Percentiles rank a stretch among this genome's conserved stretches.
phyloP scores from a whole-genome alignment of 2,329 filamentous ascomycete species.

The Paracoccidioides lutzii region DNA sequence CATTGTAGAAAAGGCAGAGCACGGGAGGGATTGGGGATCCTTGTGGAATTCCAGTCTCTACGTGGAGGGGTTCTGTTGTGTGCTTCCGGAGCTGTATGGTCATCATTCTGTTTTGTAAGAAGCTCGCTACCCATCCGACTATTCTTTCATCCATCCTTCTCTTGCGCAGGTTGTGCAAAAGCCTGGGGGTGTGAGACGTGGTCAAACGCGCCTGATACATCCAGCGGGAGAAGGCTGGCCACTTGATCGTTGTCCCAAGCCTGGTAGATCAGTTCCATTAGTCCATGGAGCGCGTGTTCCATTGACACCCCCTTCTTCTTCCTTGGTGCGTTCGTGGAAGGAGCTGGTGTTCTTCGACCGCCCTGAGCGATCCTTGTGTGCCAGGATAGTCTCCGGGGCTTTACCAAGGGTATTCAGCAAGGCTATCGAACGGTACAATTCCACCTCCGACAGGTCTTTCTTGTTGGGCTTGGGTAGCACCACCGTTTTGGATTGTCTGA shows the following conservation, averaged over 20 bases:
- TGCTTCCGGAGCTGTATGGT: constrained; percentile 8
- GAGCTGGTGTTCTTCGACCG: no score
- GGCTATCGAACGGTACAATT: no score
- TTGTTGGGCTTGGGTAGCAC: constrained; percentile 13
- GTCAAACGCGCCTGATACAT: constrained; percentile 9
- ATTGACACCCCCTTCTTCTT: no score
- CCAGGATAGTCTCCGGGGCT: no score
- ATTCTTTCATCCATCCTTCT: not conserved
- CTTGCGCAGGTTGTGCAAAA: constrained; percentile 3
- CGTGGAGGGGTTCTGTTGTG: not conserved
- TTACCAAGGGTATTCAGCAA: no score
- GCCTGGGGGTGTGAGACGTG: not conserved
- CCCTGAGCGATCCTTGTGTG: no score
- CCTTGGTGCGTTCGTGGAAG: no score
- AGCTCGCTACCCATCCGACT: constrained; percentile 1
- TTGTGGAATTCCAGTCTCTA: constrained; percentile 5
- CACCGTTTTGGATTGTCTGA: constrained; percentile 11
- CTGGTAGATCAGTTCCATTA: constrained; percentile 5
- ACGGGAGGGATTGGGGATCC: constrained; percentile 15
- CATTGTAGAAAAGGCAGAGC: constrained; percentile 19
- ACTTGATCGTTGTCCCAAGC: constrained; percentile 8
- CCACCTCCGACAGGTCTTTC: not conserved
- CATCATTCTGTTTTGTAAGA: constrained; percentile 9
- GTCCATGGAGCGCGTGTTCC: no score
- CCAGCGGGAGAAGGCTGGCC: constrained; percentile 8